A percentile compares a stretch with the other conserved stretches of the same genome.
Conservation (phyloP, 139 green algal genomes). For the Deuterostichococcus epilithicus region DNA sequence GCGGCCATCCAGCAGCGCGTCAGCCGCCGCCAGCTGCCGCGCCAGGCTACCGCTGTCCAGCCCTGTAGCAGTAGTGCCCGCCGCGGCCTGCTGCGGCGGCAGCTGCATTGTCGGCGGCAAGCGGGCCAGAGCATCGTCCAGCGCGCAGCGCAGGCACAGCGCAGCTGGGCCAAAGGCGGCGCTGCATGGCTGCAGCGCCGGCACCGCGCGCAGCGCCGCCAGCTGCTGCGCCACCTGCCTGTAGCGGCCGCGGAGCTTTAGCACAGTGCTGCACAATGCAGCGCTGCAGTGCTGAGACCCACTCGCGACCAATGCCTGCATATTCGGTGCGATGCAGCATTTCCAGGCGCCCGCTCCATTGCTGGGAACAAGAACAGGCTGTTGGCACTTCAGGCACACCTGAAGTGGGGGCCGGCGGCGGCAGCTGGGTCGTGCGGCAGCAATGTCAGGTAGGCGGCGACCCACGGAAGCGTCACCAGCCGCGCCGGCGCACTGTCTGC, state of each 20-base stretch:
- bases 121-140: slow-evolving; percentile 29
- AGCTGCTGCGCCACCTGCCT: slow-evolving; percentile 17
- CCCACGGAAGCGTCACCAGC: slow-evolving; percentile 37
- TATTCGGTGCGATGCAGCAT: no score
- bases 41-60: background rate
- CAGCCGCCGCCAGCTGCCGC: slow-evolving; percentile 14
- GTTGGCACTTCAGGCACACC: background rate
- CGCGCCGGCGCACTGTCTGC: slow-evolving; percentile 21
- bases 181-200: slow-evolving; percentile 11
- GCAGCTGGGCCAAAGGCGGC: slow-evolving; percentile 18
- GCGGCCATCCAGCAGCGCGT: slow-evolving; percentile 35
- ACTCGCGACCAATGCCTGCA: no score
- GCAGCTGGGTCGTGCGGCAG: slow-evolving; percentile 18
- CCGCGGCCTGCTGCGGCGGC: background rate
- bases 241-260: no score
- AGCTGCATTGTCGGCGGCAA: background rate
- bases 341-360: no score
- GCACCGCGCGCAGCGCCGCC: slow-evolving; percentile 16
- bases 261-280: no score
- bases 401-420: slow-evolving; percentile 16
- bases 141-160: slow-evolving; percentile 33
- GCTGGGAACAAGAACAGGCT: no score
- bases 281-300: no score
- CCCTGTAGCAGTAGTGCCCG: background rate
- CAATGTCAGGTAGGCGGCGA: slow-evolving; percentile 43